A percentile compares a stretch with the other conserved stretches of the same genome.
These are phyloP conservation scores for Phytophthora pistaciae DNA, from an alignment of 352 stramenopile genomes.

Conservation along the genomic window DNA sequence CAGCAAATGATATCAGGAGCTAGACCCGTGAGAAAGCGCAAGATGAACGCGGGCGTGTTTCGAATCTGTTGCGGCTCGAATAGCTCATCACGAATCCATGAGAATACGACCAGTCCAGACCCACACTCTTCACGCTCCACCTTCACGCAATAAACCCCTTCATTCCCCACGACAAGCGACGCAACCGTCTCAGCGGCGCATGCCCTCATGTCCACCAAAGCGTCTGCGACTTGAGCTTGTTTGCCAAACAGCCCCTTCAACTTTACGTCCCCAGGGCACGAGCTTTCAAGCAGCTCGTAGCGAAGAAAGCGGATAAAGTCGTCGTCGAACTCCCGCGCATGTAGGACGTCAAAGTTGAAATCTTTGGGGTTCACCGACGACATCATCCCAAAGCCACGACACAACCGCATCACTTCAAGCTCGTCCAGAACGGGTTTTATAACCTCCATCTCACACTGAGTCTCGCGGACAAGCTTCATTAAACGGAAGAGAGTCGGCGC, in stretches of 20 bases:
- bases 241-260: slow-evolving; percentile 67
- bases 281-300: slow-evolving; percentile 46
- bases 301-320: slow-evolving; percentile 74
- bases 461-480: slow-evolving; percentile 54
- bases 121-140: neutral
- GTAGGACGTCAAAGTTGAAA: slow-evolving; percentile 55
- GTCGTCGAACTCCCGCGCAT: slow-evolving; percentile 65
- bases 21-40: slow-evolving; percentile 60
- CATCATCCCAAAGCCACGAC: slow-evolving; percentile 61
- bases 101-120: slow-evolving; percentile 59
- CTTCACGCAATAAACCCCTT: slow-evolving; percentile 73
- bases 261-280: slow-evolving; percentile 18
- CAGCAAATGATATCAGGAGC: slow-evolving; percentile 43
- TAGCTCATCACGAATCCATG: slow-evolving; percentile 61
- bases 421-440: slow-evolving; percentile 82
- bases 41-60: slow-evolving; percentile 64
- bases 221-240: slow-evolving; percentile 51
- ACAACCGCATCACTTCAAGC: slow-evolving; percentile 74
- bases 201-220: slow-evolving; percentile 44
- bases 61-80: slow-evolving; percentile 57
- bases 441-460: slow-evolving; percentile 72
- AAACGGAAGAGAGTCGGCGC: slow-evolving; percentile 49
- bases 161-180: slow-evolving; percentile 32
- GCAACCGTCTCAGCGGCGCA: slow-evolving; percentile 45
- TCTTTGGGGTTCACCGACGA: slow-evolving; percentile 54